Evolutionary conservation across 805 yeast species (phyloP), one percentile per base, ranked within the genome.

Genomic region (Starmerella gropengiesseri): DNA sequence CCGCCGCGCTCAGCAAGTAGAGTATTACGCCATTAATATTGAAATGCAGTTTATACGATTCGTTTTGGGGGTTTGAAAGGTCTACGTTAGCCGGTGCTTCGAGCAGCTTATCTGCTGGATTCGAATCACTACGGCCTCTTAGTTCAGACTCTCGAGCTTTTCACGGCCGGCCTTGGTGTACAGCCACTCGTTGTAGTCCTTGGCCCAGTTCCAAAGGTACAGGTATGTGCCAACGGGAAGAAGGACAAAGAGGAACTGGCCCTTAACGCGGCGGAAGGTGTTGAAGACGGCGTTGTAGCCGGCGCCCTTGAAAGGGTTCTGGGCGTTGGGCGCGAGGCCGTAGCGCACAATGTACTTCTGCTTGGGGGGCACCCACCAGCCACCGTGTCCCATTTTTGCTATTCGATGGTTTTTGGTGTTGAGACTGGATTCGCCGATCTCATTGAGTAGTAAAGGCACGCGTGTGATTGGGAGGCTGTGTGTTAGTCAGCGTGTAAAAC

Each of bases 151-250:
- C 65, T 74, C 89, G 61, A 89, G 75, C 63, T 89, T 95, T 72
- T 81, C 89, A 71, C 87, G 84, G 65, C 98, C 98, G 53, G 83
- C 97, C 74, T 89, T 89, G 67, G 96, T 86, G 75, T 89, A 89
- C 64, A 89, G 74, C 77, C 70, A 87, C 63, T 78, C 89, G 68
- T 89, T 66, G 77, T 86, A 86, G 62, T 81, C 86, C 70, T 85
- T 78, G 54, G 93, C 87, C 61, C 71, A 66, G 52, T 75, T 76
- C 94, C 95, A 85, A 69, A 89, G 67, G 64, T 76, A 77, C 82
- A 89, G 85, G 61, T 83, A 78, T 53, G 83, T 64, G 45, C 76
- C 69, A 53, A 74, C 85, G 54, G 98, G 98, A 53, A 85, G 61
- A 41, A 74, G 66, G 46, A 89, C 67, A 68, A 69, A 89, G 55